Evolutionary conservation across 2,329 filamentous ascomycete species (phyloP).

Genomic region (Waltergamsia citrina): DNA sequence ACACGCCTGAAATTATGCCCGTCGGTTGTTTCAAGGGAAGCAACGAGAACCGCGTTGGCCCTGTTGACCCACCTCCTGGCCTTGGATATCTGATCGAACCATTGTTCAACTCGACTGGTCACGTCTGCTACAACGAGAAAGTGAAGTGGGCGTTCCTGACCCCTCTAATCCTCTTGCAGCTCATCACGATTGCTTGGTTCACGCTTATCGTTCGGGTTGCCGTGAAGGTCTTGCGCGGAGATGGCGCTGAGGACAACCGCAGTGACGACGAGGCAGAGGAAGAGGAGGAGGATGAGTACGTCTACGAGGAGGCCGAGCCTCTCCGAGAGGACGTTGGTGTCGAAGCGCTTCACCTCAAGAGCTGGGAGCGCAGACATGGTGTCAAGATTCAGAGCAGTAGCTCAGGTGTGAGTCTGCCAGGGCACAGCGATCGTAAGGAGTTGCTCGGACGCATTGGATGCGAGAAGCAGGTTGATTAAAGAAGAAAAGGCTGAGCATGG

Average conservation of each 20-base stretch:
- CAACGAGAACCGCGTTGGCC: constrained; percentile 43
- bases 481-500: not conserved
- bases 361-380: constrained; percentile 48
- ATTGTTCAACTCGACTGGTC: constrained; percentile 59
- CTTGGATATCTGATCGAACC: constrained; percentile 62
- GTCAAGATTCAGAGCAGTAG: constrained; percentile 43
- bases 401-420: constrained; percentile 55
- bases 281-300: constrained; percentile 43
- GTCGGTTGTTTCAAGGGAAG: constrained; percentile 63
- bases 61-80: constrained; percentile 38
- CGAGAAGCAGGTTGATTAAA: constrained; percentile 57
- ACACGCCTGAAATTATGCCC: constrained; percentile 52
- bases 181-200: constrained; percentile 81
- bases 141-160: constrained; percentile 71
- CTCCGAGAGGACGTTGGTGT: constrained; percentile 70
- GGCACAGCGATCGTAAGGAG: constrained; percentile 71
- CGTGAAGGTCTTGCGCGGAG: constrained; percentile 66
- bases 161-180: constrained; percentile 68
- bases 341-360: constrained; percentile 58
- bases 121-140: constrained; percentile 68
- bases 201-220: constrained; percentile 79
- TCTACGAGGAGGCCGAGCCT: constrained; percentile 44
- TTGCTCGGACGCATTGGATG: constrained; percentile 74
- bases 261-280: constrained; percentile 79
- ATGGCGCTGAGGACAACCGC: constrained; percentile 72